Evolutionary conservation across 106 monocot genomes (phyloP), one percentile per base, ranked within the genome.

Genomic region (Posidonia australis): DNA sequence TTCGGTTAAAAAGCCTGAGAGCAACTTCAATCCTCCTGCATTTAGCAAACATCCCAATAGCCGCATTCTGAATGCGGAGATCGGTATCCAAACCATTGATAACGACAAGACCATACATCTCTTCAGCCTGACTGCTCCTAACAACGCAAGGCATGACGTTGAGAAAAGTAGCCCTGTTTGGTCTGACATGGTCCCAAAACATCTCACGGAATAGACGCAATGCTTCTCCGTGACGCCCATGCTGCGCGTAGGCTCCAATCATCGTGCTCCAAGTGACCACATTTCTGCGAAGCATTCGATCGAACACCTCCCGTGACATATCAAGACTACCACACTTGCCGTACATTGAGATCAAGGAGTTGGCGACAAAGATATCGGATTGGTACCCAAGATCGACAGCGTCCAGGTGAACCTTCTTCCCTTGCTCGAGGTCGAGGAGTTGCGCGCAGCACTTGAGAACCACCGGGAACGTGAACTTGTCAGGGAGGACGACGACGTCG

Each of bases 391-490:
- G 18, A 4, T 63, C 43, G 17, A 63, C 4, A 10, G 43, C 63
- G 13, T 27, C 53, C 2, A 14, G 42, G 17, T 72, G 71, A 13
- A 63, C 42, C 24, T 25, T 32, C 24, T 49, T 63, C 3, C 71
- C 71, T 13, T 29, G 14, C 17, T 63, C 54, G 6, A 63, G 42
- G 32, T 72, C 54, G 3, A 65, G 10, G 21, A 81, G 75, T 22
- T 63, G 62, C 32, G 68, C 67, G 52, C 72, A 78, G 14, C 78
- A 51, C 69, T 81, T 81, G 75, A 81, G 72, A 36, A 85, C 75
- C n/a, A 63, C 64, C 5, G 84, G 84, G 30, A 75, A 77, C 57
- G 84, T 81, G 72, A 81, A 74, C 18, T 51, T 58, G 62, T 81
- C 78, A 29, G 77, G 84, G 21, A 49, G 24, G 20, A 23, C 27